Conservation (phyloP, 352 stramenopile genomes). For the Pythium volutum region DNA sequence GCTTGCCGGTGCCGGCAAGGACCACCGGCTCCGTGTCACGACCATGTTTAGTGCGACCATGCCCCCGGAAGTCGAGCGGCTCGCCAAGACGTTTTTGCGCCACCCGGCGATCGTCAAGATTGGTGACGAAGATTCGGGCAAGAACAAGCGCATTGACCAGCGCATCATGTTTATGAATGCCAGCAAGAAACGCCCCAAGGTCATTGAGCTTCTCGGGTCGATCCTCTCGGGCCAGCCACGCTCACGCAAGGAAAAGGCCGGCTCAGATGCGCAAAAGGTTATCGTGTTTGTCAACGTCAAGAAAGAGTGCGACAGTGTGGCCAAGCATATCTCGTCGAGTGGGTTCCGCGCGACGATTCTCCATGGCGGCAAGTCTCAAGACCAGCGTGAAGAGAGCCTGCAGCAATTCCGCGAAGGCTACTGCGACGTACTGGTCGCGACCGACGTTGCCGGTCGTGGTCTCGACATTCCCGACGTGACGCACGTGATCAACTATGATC, state of each 20-base stretch:
- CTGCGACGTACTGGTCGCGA: constrained; percentile 91
- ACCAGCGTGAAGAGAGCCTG: constrained; percentile 92
- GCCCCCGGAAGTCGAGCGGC: constrained; percentile 94
- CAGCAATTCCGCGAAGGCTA: constrained; percentile 88
- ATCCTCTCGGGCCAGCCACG: constrained; percentile 72
- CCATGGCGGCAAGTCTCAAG: constrained; percentile 96
- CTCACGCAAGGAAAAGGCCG: constrained; percentile 64
- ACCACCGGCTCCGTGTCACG: constrained; percentile 82
- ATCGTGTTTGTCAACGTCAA: constrained; percentile 99
- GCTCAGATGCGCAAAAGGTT: constrained; percentile 88
- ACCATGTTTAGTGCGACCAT: constrained; percentile 99
- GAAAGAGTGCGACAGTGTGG: constrained; percentile 96
- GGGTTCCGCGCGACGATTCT: constrained; percentile 93
- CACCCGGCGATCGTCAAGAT: constrained; percentile 98
- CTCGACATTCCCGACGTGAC: constrained; percentile 98
- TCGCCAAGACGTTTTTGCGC: constrained; percentile 97
- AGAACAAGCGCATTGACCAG: constrained; percentile 99
- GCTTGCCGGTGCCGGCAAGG: constrained; percentile 45
- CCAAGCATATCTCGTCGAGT: constrained; percentile 87
- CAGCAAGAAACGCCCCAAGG: constrained; percentile 89
- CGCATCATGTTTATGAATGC: constrained; percentile 92
- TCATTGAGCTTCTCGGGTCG: constrained; percentile 82
- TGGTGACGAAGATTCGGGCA: constrained; percentile 95
- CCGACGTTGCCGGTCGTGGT: constrained; percentile 93
- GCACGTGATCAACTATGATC: constrained; percentile 99